phyloP scores from a whole-genome alignment of 495 filamentous ascomycete genomes.

The Tuber aestivum region DNA sequence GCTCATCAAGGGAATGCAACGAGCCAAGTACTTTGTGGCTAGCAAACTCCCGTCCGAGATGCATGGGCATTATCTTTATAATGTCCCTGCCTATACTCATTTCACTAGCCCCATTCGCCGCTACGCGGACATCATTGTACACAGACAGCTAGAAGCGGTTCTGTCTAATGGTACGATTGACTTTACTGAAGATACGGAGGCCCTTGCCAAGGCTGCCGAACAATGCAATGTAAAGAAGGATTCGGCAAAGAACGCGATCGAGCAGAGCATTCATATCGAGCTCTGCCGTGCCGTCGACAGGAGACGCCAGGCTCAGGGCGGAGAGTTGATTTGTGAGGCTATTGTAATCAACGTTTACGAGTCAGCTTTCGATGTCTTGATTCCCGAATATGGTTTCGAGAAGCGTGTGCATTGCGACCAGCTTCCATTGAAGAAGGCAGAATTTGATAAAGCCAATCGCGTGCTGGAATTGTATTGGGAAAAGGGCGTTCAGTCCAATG shows the following conservation, averaged over 20 bases:
- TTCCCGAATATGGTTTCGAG: slow-evolving; percentile 97
- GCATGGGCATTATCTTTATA: slow-evolving; percentile 82
- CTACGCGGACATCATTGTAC: slow-evolving; percentile 90
- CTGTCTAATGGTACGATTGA: slow-evolving; percentile 77
- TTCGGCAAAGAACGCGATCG: slow-evolving; percentile 92
- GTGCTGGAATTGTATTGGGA: slow-evolving; percentile 97
- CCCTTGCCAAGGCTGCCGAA: slow-evolving; percentile 84
- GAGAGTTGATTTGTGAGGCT: slow-evolving; percentile 92
- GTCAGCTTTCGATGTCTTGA: slow-evolving; percentile 96
- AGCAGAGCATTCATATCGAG: slow-evolving; percentile 98
- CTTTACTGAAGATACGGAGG: slow-evolving; percentile 83
- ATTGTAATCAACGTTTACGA: slow-evolving; percentile 97
- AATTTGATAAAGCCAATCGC: slow-evolving; percentile 90
- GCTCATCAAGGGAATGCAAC: slow-evolving; percentile 86
- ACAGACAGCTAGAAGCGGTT: slow-evolving; percentile 85
- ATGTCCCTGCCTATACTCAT: slow-evolving; percentile 90
- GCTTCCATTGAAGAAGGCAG: slow-evolving; percentile 94
- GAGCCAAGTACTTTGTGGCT: slow-evolving; percentile 88
- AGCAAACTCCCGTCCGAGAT: slow-evolving; percentile 65
- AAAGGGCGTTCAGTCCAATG: slow-evolving; percentile 94
- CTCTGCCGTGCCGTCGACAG: slow-evolving; percentile 92
- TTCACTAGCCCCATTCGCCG: slow-evolving; percentile 94
- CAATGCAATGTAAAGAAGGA: slow-evolving; percentile 99
- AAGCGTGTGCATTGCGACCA: slow-evolving; percentile 99
- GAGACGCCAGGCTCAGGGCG: slow-evolving; percentile 72